Conservation (phyloP, 2,329 filamentous ascomycete genomes). For the Mariannaea elegans region DNA sequence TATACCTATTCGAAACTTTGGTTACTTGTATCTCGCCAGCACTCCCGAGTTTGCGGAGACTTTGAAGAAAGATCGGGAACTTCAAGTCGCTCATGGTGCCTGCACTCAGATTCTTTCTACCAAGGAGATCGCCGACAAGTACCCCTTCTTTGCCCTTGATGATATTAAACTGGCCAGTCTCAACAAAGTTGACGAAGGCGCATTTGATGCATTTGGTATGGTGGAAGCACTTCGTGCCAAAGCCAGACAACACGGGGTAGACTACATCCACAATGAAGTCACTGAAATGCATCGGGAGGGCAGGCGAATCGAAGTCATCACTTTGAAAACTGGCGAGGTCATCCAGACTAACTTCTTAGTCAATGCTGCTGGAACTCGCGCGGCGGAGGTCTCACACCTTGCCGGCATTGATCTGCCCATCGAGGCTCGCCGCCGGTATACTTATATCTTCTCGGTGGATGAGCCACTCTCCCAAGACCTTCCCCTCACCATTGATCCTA, state of each 20-base stretch:
- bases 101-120: slow-evolving; percentile 14
- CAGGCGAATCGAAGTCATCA: neutral
- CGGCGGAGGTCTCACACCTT: slow-evolving; percentile 2
- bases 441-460: slow-evolving; percentile 20
- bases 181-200: slow-evolving; percentile 21
- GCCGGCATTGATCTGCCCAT: slow-evolving; percentile 17
- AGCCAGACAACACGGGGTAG: neutral
- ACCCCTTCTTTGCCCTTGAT: slow-evolving; percentile 11
- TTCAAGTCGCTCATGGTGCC: slow-evolving; percentile 14
- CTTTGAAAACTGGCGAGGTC: slow-evolving; percentile 16
- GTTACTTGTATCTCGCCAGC: slow-evolving; percentile 21
- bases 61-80: slow-evolving; percentile 15
- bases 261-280: slow-evolving; percentile 24
- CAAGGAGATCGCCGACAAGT: slow-evolving; percentile 14
- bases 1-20: slow-evolving; percentile 20
- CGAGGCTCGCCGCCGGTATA: slow-evolving; percentile 20
- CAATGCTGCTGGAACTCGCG: slow-evolving; percentile 17
- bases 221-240: slow-evolving; percentile 4
- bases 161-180: slow-evolving; percentile 18
- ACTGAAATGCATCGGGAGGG: neutral
- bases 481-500: slow-evolving; percentile 20
- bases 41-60: slow-evolving; percentile 1
- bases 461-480: slow-evolving; percentile 19
- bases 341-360: neutral
- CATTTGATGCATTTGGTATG: slow-evolving; percentile 23